phyloP scores from a whole-genome alignment of 148 eudicot genomes.

The Chenopodium berlandieri region DNA sequence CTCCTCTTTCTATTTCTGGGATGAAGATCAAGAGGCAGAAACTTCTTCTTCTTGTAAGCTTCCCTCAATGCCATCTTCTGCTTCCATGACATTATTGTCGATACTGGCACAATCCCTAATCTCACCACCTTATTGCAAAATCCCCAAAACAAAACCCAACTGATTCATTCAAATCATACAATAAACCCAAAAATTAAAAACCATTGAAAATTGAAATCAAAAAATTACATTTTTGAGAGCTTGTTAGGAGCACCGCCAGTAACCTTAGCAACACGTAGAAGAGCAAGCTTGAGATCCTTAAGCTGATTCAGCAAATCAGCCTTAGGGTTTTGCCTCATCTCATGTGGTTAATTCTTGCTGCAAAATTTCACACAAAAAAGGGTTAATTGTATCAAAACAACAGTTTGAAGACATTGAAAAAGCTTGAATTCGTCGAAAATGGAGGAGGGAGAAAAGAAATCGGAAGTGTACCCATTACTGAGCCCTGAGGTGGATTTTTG shows the following conservation, averaged over 20 bases:
- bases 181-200: background rate
- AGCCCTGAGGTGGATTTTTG: background rate
- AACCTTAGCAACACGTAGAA: conserved; percentile 60
- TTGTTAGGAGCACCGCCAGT: conserved; percentile 53
- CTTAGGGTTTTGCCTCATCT: conserved; percentile 23
- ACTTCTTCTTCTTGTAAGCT: conserved; percentile 65
- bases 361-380: background rate
- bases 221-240: conserved; percentile 44
- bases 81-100: conserved; percentile 55
- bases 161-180: background rate
- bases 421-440: no score
- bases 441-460: no score
- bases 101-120: conserved; percentile 48
- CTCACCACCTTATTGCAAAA: conserved; percentile 45
- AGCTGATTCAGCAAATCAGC: conserved; percentile 38
- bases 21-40: conserved; percentile 57
- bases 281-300: conserved; percentile 51
- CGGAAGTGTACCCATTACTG: conserved; percentile 12
- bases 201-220: background rate
- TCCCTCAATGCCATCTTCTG: conserved; percentile 39
- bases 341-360: conserved; percentile 6
- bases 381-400: no score
- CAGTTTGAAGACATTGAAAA: no score
- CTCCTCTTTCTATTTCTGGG: conserved; percentile 36
- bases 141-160: background rate